A percentile compares a stretch with the other conserved stretches of the same genome.
phyloP scores from a whole-genome alignment of 495 filamentous ascomycete species.

The Platismatia glauca region DNA sequence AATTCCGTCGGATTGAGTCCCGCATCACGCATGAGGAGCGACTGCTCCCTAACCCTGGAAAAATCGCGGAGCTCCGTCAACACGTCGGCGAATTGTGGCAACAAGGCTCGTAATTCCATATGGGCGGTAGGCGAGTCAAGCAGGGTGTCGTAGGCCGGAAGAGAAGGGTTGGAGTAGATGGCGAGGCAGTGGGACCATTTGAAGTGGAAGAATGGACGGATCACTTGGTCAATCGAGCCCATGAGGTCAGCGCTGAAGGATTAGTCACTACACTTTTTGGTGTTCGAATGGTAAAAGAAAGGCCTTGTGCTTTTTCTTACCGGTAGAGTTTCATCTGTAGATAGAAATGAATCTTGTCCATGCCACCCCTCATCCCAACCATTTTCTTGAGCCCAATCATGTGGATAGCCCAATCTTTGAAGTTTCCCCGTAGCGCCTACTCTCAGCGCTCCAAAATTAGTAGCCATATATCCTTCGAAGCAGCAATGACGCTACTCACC shows the following conservation, averaged over 20 bases:
- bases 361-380: not conserved
- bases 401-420: not conserved
- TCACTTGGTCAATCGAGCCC: not conserved
- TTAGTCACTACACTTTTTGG: not conserved
- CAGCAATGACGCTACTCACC: not conserved
- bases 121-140: not conserved
- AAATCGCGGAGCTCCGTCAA: not conserved
- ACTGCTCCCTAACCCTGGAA: not conserved
- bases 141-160: not conserved
- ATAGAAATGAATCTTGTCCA: not conserved
- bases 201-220: conserved; percentile 1
- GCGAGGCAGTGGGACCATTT: not conserved
- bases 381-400: not conserved
- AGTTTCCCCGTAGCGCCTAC: not conserved
- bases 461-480: not conserved
- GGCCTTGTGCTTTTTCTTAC: not conserved
- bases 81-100: too few relatives aligned
- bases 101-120: not conserved
- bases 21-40: not conserved
- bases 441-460: not conserved
- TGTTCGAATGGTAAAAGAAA: conserved; percentile 5
- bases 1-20: not conserved
- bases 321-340: not conserved
- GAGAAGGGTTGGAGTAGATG: not conserved
- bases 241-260: not conserved